These are phyloP conservation scores for Hysterium pulicare DNA, from an alignment of 2,329 filamentous ascomycete genomes.

Conservation along the genomic window DNA sequence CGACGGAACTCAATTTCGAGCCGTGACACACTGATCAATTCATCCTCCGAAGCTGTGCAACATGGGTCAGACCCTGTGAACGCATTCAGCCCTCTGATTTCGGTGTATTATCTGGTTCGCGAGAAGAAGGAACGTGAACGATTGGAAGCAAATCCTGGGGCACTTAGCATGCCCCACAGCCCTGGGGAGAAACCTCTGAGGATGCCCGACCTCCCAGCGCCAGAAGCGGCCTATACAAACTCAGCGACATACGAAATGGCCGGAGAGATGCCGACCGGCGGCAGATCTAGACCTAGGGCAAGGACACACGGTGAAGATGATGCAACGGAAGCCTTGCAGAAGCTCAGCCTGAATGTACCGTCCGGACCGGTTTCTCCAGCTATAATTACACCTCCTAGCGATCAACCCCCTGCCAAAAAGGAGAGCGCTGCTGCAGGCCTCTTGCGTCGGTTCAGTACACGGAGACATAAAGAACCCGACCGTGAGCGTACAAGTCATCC, in stretches of 20 bases:
- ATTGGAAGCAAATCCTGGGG: slow-evolving; percentile 57
- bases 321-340: slow-evolving; percentile 68
- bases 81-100: slow-evolving; percentile 86
- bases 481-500: slow-evolving; percentile 54
- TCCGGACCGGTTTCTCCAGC: slow-evolving; percentile 47
- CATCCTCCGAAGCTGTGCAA: slow-evolving; percentile 82
- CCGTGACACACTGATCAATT: slow-evolving; percentile 76
- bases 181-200: slow-evolving; percentile 57
- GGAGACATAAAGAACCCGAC: slow-evolving; percentile 63
- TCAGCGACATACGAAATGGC: slow-evolving; percentile 79
- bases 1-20: slow-evolving; percentile 85
- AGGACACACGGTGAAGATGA: slow-evolving; percentile 96
- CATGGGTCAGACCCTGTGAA: slow-evolving; percentile 85
- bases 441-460: slow-evolving; percentile 85
- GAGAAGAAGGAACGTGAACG: slow-evolving; percentile 86
- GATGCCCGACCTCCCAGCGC: slow-evolving; percentile 73
- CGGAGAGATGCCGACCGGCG: slow-evolving; percentile 81
- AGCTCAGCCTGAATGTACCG: slow-evolving; percentile 55
- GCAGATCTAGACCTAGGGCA: slow-evolving; percentile 77
- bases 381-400: slow-evolving; percentile 53
- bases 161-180: slow-evolving; percentile 54
- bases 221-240: slow-evolving; percentile 87
- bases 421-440: slow-evolving; percentile 84
- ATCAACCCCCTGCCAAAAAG: slow-evolving; percentile 63
- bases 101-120: slow-evolving; percentile 92